phyloP scores from a whole-genome alignment of 768 basidiomycete genomes.

The Boletus coccyginus region DNA sequence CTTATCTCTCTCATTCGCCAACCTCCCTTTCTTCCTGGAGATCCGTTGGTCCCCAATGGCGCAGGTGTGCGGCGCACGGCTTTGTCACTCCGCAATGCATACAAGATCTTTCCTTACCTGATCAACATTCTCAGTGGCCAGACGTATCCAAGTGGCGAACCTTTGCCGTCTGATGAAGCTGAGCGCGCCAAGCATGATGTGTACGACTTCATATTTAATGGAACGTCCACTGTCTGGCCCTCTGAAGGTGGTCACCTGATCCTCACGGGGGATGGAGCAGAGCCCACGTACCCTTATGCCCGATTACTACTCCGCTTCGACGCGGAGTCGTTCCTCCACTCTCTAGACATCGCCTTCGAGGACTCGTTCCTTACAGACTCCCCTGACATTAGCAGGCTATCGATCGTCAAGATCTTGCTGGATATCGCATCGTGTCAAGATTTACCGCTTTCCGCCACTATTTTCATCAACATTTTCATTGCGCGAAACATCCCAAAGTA shows the following conservation, averaged over 20 bases:
- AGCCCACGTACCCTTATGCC: slow-evolving; percentile 89
- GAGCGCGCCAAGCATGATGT: slow-evolving; percentile 66
- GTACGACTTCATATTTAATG: slow-evolving; percentile 83
- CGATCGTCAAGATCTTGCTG: slow-evolving; percentile 79
- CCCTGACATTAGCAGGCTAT: slow-evolving; percentile 65
- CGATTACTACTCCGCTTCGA: slow-evolving; percentile 84
- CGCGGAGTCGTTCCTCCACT: slow-evolving; percentile 90
- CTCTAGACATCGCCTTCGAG: slow-evolving; percentile 93
- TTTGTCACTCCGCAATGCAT: slow-evolving; percentile 61
- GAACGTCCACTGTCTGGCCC: slow-evolving; percentile 79
- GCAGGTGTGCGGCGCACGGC: slow-evolving; percentile 11
- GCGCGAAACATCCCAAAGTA: slow-evolving; percentile 97
- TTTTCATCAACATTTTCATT: slow-evolving; percentile 92
- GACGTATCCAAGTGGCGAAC: slow-evolving; percentile 81
- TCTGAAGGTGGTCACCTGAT: slow-evolving; percentile 71
- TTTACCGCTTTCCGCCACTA: slow-evolving; percentile 60
- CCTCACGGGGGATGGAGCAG: slow-evolving; percentile 67
- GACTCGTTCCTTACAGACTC: slow-evolving; percentile 83
- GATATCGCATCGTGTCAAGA: slow-evolving; percentile 62
- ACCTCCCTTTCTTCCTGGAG: slow-evolving; percentile 4
- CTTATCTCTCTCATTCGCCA: slow-evolving; percentile 73
- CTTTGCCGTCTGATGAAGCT: slow-evolving; percentile 63
- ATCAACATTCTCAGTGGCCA: slow-evolving; percentile 77
- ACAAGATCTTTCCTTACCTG: slow-evolving; percentile 91
- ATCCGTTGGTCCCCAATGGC: slow-evolving; percentile 4